Percentiles rank a stretch among this genome's conserved stretches.
Conservation (phyloP, 805 yeast genomes). For the Wickerhamiella galacta region DNA sequence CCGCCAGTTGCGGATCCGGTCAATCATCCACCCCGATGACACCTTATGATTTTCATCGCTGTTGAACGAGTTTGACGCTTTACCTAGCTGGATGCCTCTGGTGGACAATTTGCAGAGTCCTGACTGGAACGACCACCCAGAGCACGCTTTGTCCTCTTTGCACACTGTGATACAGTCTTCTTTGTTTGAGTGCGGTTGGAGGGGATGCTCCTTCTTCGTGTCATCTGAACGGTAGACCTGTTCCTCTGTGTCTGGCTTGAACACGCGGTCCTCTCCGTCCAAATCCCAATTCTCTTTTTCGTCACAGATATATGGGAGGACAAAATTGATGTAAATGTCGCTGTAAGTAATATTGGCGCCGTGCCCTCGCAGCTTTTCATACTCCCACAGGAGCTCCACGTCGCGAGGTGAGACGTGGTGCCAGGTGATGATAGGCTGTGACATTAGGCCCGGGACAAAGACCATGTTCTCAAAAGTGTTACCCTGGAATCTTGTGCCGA, state of each 20-base stretch:
- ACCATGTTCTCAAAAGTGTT: slow-evolving; percentile 13
- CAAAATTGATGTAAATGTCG: slow-evolving; percentile 21
- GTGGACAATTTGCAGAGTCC: slow-evolving; percentile 8
- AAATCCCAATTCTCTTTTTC: slow-evolving; percentile 17
- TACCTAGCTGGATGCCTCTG: slow-evolving; percentile 9
- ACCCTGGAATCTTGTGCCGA: slow-evolving; percentile 19
- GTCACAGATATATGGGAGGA: slow-evolving; percentile 16
- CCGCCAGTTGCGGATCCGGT: slow-evolving; percentile 16
- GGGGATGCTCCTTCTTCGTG: background rate
- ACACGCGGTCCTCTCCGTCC: slow-evolving; percentile 4
- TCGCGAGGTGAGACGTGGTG: slow-evolving; percentile 21
- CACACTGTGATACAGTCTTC: slow-evolving; percentile 10
- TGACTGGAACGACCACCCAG: slow-evolving; percentile 8
- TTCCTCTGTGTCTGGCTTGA: background rate
- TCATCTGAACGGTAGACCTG: background rate
- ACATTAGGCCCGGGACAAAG: slow-evolving; percentile 14
- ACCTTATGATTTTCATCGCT: slow-evolving; percentile 7
- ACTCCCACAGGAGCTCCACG: slow-evolving; percentile 18
- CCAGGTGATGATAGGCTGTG: slow-evolving; percentile 19
- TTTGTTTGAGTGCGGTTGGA: slow-evolving; percentile 2
- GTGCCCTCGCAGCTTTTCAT: slow-evolving; percentile 14
- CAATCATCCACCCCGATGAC: slow-evolving; percentile 19
- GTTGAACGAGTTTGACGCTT: slow-evolving; percentile 7
- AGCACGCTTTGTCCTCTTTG: slow-evolving; percentile 10
- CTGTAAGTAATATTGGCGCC: slow-evolving; percentile 12